Evolutionary conservation across 2,329 filamentous ascomycete genomes (phyloP).

Genomic region (Geosmithia putterillii): DNA sequence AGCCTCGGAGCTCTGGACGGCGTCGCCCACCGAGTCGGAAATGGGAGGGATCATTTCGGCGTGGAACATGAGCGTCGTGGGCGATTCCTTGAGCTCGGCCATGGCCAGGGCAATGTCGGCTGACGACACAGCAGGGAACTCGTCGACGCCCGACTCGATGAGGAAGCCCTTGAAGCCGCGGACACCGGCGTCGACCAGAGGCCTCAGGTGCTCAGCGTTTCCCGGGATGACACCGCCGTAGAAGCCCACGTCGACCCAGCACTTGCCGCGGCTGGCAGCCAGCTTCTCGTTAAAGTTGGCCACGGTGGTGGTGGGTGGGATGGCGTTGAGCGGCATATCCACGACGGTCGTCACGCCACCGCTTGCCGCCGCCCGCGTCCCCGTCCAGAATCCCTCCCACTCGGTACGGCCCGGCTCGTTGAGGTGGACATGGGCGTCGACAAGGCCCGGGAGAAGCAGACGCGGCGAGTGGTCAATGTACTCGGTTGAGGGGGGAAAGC

Average conservation of each 20-base stretch:
- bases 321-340: conserved; percentile 96
- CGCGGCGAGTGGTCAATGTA: conserved; percentile 80
- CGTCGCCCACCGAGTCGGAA: conserved; percentile 65
- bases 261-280: conserved; percentile 70
- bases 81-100: conserved; percentile 62
- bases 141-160: conserved; percentile 92
- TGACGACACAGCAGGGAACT: conserved; percentile 85
- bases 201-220: conserved; percentile 67
- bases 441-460: conserved; percentile 78
- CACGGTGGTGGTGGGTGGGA: conserved; percentile 89
- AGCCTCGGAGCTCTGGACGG: conserved; percentile 55
- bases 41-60: conserved; percentile 96
- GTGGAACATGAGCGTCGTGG: conserved; percentile 97
- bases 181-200: conserved; percentile 73
- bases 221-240: conserved; percentile 92
- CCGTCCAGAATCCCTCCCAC: conserved; percentile 97
- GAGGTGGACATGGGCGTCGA: conserved; percentile 94
- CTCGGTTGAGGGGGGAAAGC: conserved; percentile 58
- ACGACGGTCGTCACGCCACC: conserved; percentile 94
- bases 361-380: conserved; percentile 84
- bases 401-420: conserved; percentile 95
- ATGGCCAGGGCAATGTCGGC: conserved; percentile 71
- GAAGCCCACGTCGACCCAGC: conserved; percentile 98
- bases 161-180: conserved; percentile 96
- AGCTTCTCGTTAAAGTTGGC: conserved; percentile 75